Evolutionary conservation across 805 yeast genomes (phyloP).

Genomic region (Barnettozyma wickerhamii): DNA sequence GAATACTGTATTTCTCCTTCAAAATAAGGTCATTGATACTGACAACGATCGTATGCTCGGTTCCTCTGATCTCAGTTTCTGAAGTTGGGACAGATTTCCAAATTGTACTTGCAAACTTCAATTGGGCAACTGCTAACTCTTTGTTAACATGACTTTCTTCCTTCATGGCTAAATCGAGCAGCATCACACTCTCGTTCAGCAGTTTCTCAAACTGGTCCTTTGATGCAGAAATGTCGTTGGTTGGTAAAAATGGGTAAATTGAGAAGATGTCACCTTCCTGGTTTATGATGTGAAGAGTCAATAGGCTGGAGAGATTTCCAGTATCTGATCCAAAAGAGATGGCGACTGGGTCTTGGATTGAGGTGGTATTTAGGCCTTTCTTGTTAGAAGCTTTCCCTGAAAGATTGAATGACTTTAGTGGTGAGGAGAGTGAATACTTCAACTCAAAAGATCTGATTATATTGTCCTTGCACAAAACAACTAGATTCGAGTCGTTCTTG

Average conservation of each 20-base stretch:
- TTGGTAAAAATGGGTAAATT: conserved; percentile 62
- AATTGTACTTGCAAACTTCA: conserved; percentile 32
- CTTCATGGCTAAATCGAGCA: conserved; percentile 25
- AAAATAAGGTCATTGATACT: conserved; percentile 10
- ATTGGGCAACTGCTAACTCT: conserved; percentile 27
- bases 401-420: conserved; percentile 17
- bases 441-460: conserved; percentile 34
- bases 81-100: conserved; percentile 25
- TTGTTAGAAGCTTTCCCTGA: conserved; percentile 16
- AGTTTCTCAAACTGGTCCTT: conserved; percentile 27
- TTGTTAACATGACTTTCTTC: conserved; percentile 1
- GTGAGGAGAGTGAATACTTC: conserved; percentile 23
- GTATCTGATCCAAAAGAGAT: conserved; percentile 24
- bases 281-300: conserved; percentile 50
- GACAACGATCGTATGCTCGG: conserved; percentile 19
- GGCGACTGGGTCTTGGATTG: conserved; percentile 19
- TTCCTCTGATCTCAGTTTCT: conserved; percentile 19
- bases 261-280: conserved; percentile 56
- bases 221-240: conserved; percentile 32
- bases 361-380: conserved; percentile 19
- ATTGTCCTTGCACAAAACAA: conserved; percentile 34
- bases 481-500: conserved; percentile 38
- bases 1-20: conserved; percentile 23
- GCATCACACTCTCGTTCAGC: conserved; percentile 30
- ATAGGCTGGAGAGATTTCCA: conserved; percentile 31